These are phyloP conservation scores for Fistulifera solaris DNA, from an alignment of 108 stramenopile genomes.

Conservation along the genomic window DNA sequence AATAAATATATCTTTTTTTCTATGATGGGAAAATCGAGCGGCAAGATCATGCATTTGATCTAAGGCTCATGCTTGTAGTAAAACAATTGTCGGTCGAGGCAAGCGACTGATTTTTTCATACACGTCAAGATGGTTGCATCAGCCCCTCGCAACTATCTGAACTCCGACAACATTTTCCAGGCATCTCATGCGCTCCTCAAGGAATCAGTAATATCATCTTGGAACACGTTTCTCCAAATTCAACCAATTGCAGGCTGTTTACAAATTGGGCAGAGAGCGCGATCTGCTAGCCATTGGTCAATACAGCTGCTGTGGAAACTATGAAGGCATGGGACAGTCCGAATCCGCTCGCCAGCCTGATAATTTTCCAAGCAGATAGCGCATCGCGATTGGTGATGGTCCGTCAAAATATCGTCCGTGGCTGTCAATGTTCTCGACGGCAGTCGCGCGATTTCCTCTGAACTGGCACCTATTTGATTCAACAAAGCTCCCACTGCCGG, in stretches of 20 bases:
- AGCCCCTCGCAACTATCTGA: too few species aligned
- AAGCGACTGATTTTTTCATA: too few species aligned
- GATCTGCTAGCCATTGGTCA: slow-evolving; percentile 37
- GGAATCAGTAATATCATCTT: too few species aligned
- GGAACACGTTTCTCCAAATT: too few species aligned
- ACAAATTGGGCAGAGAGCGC: slow-evolving; percentile 44
- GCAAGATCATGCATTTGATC: too few species aligned
- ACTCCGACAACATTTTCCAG: too few species aligned
- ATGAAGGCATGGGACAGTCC: slow-evolving; percentile 48
- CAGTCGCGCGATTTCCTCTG: slow-evolving; percentile 40
- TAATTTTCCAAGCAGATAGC: slow-evolving; percentile 39
- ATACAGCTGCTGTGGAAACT: slow-evolving; percentile 39
- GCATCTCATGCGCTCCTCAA: too few species aligned
- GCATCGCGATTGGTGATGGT: slow-evolving; percentile 11
- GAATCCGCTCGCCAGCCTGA: slow-evolving; percentile 21
- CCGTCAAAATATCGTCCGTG: slow-evolving; percentile 22
- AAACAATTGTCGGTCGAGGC: too few species aligned
- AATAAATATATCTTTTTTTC: too few species aligned
- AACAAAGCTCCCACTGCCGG: slow-evolving; percentile 31
- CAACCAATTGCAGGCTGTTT: slow-evolving; percentile 32
- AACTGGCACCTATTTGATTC: slow-evolving; percentile 27
- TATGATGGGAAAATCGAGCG: too few species aligned
- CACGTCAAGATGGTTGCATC: too few species aligned
- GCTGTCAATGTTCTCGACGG: slow-evolving; percentile 20
- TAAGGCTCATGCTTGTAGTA: too few species aligned